phyloP scores from a whole-genome alignment of 805 yeast species.

The Clavispora santaluciae region DNA sequence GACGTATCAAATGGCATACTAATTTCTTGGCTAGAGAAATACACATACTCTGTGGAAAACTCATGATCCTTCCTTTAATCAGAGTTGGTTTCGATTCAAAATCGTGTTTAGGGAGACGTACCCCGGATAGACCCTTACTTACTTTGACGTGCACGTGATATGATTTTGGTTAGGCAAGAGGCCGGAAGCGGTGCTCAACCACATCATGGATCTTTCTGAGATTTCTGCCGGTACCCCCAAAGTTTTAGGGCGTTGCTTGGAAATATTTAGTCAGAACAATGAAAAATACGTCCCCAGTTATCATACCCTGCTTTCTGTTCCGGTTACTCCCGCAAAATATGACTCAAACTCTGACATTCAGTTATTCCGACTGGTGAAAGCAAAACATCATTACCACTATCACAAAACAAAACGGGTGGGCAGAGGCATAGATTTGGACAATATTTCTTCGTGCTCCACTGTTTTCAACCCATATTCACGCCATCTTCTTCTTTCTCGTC shows the following conservation, averaged over 20 bases:
- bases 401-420: conserved; percentile 26
- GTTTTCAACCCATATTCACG: conserved; percentile 38
- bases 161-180: no score
- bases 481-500: conserved; percentile 31
- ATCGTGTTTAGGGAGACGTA: no score
- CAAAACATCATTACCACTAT: conserved; percentile 33
- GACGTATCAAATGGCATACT: no score
- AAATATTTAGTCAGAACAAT: conserved; percentile 3
- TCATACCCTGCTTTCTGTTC: conserved; percentile 2
- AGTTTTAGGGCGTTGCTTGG: conserved; percentile 12
- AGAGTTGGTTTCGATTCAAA: no score
- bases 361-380: conserved; percentile 32
- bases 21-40: no score
- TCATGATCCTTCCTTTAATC: no score
- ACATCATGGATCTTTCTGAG: conserved; percentile 5
- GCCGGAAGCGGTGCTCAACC: no score
- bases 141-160: no score
- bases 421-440: conserved; percentile 2
- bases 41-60: no score
- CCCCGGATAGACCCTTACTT: no score
- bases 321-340: conserved; percentile 13
- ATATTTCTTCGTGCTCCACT: conserved; percentile 1
- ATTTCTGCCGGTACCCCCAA: conserved; percentile 11
- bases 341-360: conserved; percentile 35
- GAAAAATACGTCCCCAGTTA: neutral